Base-by-base conservation (phyloP, 495 filamentous ascomycete genomes). In the Barbatosphaeria neglecta region DNA sequence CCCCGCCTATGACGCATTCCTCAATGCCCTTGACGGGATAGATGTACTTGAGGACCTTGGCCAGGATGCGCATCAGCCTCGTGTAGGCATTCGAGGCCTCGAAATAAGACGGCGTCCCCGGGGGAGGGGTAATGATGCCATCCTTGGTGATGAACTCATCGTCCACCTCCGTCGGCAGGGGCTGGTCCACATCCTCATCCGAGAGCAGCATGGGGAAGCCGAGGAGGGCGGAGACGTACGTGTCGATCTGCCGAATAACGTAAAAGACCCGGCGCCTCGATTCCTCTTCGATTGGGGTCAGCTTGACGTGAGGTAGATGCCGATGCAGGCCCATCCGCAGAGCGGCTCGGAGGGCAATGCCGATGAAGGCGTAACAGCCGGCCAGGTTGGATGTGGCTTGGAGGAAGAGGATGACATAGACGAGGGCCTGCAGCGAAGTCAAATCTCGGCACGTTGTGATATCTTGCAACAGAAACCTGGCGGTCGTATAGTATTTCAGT, bases 391-490 rank as follows among this genome's bases (percentile, higher is more conserved):
- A 86, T 15, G 92, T 88, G 0, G 84, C 86, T 48, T 97, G 90
- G 1, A 97, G 72, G 58, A 95, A 97, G 1, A 95, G 67, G 37
- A 95, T 84, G 84, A 95, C 93, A 67, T 88, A 93, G 22, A 94
- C 69, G 22, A 96, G 78, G 1, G 85, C 83, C 58, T 97, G 90
- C 15, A 97, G 70, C 2, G 87, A 88, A 11, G 66, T 75, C 39
- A 97, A 70, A 63, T 95, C 90, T 49, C 89, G 78, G 51, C 89
- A 94, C 54, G 95, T 87, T 4, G 90, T 93, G 50, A 95, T 82
- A 57, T 97, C 90, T 49, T 92, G 72, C 50, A 96, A 68, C 46
- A 86, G 77, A 38, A 62, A 44, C 22, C 87, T 81, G 7, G 87
- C 81, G 8, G 81, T 75, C 55, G 76, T 82, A 64, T 90, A 95